A percentile compares a stretch with the other conserved stretches of the same genome.
Conservation (phyloP, 495 filamentous ascomycete genomes). For the Mycothermus thermophilus region DNA sequence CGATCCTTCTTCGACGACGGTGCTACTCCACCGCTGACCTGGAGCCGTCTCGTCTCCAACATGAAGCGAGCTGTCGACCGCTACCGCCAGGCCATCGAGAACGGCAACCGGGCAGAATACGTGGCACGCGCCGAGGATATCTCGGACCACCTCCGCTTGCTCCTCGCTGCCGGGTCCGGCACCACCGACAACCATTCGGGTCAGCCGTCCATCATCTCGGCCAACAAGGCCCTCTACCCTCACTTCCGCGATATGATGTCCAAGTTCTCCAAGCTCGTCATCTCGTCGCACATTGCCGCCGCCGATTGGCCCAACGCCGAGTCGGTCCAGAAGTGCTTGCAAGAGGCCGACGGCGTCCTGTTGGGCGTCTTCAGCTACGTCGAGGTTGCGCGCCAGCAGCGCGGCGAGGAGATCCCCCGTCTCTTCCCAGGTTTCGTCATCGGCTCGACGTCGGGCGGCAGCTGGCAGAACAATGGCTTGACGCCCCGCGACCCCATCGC, state of each 20-base stretch:
- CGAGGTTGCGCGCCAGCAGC: conserved; percentile 81
- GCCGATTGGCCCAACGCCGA: conserved; percentile 82
- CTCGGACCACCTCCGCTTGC: conserved; percentile 83
- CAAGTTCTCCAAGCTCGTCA: conserved; percentile 91
- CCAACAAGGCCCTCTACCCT: conserved; percentile 89
- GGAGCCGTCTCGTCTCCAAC: conserved; percentile 77
- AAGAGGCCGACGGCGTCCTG: conserved; percentile 90
- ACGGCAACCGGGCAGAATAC: conserved; percentile 71
- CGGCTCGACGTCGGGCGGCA: conserved; percentile 67
- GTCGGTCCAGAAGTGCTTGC: conserved; percentile 82
- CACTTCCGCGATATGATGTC: conserved; percentile 99
- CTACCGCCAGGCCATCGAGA: conserved; percentile 73
- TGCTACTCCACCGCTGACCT: conserved; percentile 58
- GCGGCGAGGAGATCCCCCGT: conserved; percentile 78
- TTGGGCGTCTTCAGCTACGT: conserved; percentile 90
- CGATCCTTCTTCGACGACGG: conserved; percentile 79
- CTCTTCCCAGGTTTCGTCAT: conserved; percentile 83
- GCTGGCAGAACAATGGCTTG: conserved; percentile 86
- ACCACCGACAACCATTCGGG: conserved; percentile 98
- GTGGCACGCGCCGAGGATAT: conserved; percentile 90
- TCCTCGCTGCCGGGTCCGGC: conserved; percentile 88
- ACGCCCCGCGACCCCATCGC: conserved; percentile 50
- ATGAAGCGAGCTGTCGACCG: conserved; percentile 79
- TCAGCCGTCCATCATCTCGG: conserved; percentile 96
- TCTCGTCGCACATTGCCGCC: conserved; percentile 95